These are phyloP conservation scores for Aegilops speltoides DNA, from an alignment of 176 grass and related monocot genomes.

Conservation along the genomic window DNA sequence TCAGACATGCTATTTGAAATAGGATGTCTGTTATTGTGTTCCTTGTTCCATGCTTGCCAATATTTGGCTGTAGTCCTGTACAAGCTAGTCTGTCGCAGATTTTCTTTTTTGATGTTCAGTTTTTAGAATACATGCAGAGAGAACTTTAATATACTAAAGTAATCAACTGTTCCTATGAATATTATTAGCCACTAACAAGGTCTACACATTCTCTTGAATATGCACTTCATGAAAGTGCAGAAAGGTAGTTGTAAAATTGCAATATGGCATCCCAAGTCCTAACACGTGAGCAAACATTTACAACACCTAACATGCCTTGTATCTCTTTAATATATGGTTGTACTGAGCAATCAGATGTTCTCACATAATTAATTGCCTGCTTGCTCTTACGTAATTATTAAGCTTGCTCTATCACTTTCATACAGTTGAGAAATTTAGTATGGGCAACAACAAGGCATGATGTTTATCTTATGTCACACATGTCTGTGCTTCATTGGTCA, in stretches of 20 bases:
- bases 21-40: neutral
- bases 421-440: constrained; percentile 89
- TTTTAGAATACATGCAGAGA: neutral
- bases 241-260: neutral
- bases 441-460: constrained; percentile 89
- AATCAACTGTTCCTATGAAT: neutral
- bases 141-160: neutral
- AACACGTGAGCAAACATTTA: neutral
- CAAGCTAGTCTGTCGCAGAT: neutral
- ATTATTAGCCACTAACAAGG: neutral
- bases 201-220: neutral
- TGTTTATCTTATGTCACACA: constrained; percentile 74
- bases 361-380: constrained; percentile 4
- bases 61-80: neutral
- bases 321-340: neutral
- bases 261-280: neutral
- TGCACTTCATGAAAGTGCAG: neutral
- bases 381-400: neutral
- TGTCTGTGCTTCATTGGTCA: constrained; percentile 82
- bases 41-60: neutral
- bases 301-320: neutral
- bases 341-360: constrained; percentile 7
- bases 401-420: neutral
- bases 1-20: neutral
- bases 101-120: neutral